Evolutionary conservation across 75 land plant species (phyloP), one percentile per base, ranked within the genome.

Genomic region (Cupressus sempervirens): DNA sequence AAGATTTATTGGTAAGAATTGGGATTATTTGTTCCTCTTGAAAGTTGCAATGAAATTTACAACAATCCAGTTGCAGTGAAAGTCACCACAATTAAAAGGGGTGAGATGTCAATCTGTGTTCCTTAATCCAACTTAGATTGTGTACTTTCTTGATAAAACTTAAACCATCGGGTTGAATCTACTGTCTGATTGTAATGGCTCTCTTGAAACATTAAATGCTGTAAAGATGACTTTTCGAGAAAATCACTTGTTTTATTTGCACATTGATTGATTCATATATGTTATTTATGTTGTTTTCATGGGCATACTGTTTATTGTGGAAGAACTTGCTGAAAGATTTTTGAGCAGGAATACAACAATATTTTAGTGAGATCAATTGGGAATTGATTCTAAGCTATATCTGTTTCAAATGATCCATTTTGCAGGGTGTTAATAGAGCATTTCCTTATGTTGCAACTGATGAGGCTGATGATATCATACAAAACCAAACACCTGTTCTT

Each of bases 361-460:
- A 82, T 82, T 56, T 52, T 23, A 34, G 15, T 13, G 34, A 14
- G 29, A 23, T 30, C 18, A 56, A 82, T 4, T 34, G 36, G 18
- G 68, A 32, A 82, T 3, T 30, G 14, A 1, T 34, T 82, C 32
- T 15, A 32, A 82, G 16, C 36, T 53, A 23, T 53, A 53, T 10
- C 7, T 84, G 20, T 85, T 74, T 65, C 15, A 14, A 41, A 84
- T 29, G 36, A 84, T 86, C 43, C 40, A 20, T 35, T 87, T 30
- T 90, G n/a, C 90, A 98, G 99, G 99, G 99, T 83, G 96, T 98
- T 32, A 98, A 98, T 87, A 93, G 98, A 92, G 97, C 99, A 45
- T 98, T 96, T 86, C 99, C 95, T 73, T 98, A 84, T 88, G 93
- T 98, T 35, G 84, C 93, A 83, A 89, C 89, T 85, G 93, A 91